Evolutionary conservation across 2,329 filamentous ascomycete species (phyloP).

Genomic region (Boeremia lycopersici): DNA sequence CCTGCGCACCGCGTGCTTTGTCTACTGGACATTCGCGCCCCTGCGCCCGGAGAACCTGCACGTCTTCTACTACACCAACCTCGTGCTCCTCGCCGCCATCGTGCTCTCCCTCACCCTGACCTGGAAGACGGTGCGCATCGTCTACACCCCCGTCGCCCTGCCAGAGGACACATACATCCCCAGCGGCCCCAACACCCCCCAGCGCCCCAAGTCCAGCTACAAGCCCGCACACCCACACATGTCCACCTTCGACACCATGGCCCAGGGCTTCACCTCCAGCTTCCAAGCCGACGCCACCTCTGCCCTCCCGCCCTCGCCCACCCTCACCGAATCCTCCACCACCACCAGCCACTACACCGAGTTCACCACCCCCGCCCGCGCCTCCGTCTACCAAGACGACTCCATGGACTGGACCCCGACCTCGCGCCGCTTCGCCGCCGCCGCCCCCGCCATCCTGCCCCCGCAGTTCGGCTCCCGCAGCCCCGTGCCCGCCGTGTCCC

Average conservation of each 20-base stretch:
- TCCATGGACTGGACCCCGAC: constrained; percentile 79
- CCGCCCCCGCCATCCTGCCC: constrained; percentile 28
- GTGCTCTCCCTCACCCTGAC: constrained; percentile 32
- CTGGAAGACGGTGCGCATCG: constrained; percentile 64
- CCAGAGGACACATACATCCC: constrained; percentile 35
- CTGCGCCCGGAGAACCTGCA: constrained; percentile 25
- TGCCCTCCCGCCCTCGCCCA: constrained; percentile 42
- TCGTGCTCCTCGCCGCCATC: constrained; percentile 55
- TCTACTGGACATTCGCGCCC: constrained; percentile 33
- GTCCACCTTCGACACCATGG: constrained; percentile 43
- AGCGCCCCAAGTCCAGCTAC: constrained; percentile 32
- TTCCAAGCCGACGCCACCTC: constrained; percentile 44
- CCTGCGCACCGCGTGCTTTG: constrained; percentile 56
- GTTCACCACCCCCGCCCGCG: constrained; percentile 28
- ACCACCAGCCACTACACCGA: constrained; percentile 33
- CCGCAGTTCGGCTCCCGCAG: constrained; percentile 21
- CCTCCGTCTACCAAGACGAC: constrained; percentile 48
- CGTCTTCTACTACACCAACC: constrained; percentile 59
- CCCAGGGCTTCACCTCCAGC: constrained; percentile 46
- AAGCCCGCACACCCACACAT: constrained; percentile 32
- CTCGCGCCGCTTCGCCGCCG: constrained; percentile 46
- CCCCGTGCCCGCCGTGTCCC: constrained; percentile 8
- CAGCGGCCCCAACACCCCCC: constrained; percentile 23
- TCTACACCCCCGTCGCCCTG: constrained; percentile 50
- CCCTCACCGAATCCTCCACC: constrained; percentile 32